Percentiles rank a stretch among this genome's conserved stretches.
These are phyloP conservation scores for Strobilomyces echinocephalus DNA, from an alignment of 768 basidiomycete species.

Conservation along the genomic window DNA sequence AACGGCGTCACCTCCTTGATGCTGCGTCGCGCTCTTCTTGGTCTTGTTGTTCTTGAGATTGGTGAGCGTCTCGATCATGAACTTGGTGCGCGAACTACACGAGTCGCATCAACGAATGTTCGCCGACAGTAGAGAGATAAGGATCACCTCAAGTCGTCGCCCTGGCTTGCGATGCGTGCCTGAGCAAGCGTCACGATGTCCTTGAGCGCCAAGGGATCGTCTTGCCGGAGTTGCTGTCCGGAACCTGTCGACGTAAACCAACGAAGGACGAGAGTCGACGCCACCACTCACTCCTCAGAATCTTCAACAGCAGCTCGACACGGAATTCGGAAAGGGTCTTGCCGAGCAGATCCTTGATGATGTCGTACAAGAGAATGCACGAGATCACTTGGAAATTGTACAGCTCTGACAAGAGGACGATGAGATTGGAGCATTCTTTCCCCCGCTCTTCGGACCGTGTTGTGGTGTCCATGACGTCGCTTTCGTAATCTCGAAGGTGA, in stretches of 20 bases:
- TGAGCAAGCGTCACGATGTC: slow-evolving; percentile 87
- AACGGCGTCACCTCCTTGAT: slow-evolving; percentile 70
- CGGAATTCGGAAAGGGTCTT: slow-evolving; percentile 66
- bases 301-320: slow-evolving; percentile 83
- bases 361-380: slow-evolving; percentile 82
- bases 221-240: slow-evolving; percentile 85
- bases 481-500: slow-evolving; percentile 39
- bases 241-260: slow-evolving; percentile 53
- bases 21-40: slow-evolving; percentile 59
- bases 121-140: neutral
- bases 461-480: slow-evolving; percentile 4
- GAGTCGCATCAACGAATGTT: neutral
- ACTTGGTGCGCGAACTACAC: slow-evolving; percentile 78
- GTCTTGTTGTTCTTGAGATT: slow-evolving; percentile 91
- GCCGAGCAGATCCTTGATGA: slow-evolving; percentile 72
- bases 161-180: slow-evolving; percentile 53
- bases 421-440: slow-evolving; percentile 87
- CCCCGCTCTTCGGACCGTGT: slow-evolving; percentile 42
- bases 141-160: slow-evolving; percentile 47
- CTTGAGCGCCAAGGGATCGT: slow-evolving; percentile 88
- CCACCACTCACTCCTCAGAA: slow-evolving; percentile 63
- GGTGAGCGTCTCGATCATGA: slow-evolving; percentile 91
- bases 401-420: slow-evolving; percentile 83
- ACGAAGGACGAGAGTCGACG: neutral
- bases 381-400: slow-evolving; percentile 97